Base-by-base conservation (phyloP, 1,139 yeast genomes). In the Torulaspora pretoriensis region DNA sequence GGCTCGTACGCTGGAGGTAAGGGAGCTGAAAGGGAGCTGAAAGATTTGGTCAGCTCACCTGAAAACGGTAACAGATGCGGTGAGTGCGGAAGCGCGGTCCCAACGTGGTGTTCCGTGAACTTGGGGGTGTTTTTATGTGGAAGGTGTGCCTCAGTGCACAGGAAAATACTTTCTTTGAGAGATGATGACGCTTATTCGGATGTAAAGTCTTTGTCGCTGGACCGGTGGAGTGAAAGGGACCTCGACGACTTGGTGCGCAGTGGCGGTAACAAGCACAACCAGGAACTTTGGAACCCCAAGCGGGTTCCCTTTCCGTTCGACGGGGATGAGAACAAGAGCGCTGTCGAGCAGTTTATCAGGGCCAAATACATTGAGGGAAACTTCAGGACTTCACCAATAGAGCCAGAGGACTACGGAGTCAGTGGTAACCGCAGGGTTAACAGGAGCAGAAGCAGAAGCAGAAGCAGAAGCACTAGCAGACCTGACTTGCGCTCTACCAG, bases 101-200 rank as follows among this genome's bases (percentile, higher is more conserved):
- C 92, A 4, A 83, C 67, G 22, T 62, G 59, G 65, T 61, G 62
- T 42, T 58, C 63, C 1, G 39, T 53, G 3, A 61, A 59, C 40
- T 47, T 64, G 38, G 92, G 92, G 23, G 68, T 83, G 4, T 78
- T 84, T 49, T 68, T 84, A 24, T 84, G 94, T 67, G 92, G 90
- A 3, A 69, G 89, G 51, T 84, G 94, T 72, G 88, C 90, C 7
- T 77, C 85, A 8, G 72, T 77, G 6, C 69, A 67, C 45, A 55
- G 66, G 36, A 66, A 65, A 27, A 58, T 61, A 24, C 59, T 68
- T 37, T 64, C 57, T 24, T 53, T 55, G 38, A 56, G 66, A 16
- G 59, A 57, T 25, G 69, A 66, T 46, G 61, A 55, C 33, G 67
- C 63, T 19, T 61, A 55, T 40, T 63, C 70, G 2, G 57, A 64